Evolutionary conservation across 352 stramenopile genomes (phyloP).

Genomic region (Phytophthora crassamura): DNA sequence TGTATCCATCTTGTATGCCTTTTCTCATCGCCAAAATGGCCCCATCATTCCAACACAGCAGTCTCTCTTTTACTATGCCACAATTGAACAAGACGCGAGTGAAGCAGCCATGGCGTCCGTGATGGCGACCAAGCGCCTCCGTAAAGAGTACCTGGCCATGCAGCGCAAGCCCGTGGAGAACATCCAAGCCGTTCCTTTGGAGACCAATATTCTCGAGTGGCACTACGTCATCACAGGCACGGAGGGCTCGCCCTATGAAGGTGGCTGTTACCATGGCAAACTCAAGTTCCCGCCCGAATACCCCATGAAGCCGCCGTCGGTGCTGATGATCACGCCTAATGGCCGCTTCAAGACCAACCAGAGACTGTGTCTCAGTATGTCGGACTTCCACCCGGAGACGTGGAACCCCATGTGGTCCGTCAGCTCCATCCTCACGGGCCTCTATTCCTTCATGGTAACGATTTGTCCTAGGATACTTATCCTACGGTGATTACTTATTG

Average conservation of each 20-base stretch:
- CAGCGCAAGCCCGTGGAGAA: slow-evolving; percentile 91
- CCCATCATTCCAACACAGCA: slow-evolving; percentile 17
- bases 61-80: slow-evolving; percentile 5
- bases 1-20: slow-evolving; percentile 14
- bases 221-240: slow-evolving; percentile 94
- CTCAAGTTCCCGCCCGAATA: slow-evolving; percentile 96
- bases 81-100: too few species aligned
- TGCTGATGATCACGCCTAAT: slow-evolving; percentile 95
- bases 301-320: slow-evolving; percentile 95
- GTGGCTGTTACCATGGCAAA: slow-evolving; percentile 92
- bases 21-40: not conserved
- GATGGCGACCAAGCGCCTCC: slow-evolving; percentile 91
- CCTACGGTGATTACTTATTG: slow-evolving; percentile 3
- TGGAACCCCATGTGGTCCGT: slow-evolving; percentile 98
- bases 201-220: slow-evolving; percentile 96
- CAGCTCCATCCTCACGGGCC: slow-evolving; percentile 94
- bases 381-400: slow-evolving; percentile 95
- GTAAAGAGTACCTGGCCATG: slow-evolving; percentile 93
- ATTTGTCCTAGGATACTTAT: slow-evolving; percentile 16
- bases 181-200: slow-evolving; percentile 90
- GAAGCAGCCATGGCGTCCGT: slow-evolving; percentile 80
- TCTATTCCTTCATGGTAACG: slow-evolving; percentile 95
- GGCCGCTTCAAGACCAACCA: slow-evolving; percentile 96
- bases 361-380: slow-evolving; percentile 95
- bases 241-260: slow-evolving; percentile 79